Conservation (phyloP, 106 monocot genomes). For the Iris macrosiphon region DNA sequence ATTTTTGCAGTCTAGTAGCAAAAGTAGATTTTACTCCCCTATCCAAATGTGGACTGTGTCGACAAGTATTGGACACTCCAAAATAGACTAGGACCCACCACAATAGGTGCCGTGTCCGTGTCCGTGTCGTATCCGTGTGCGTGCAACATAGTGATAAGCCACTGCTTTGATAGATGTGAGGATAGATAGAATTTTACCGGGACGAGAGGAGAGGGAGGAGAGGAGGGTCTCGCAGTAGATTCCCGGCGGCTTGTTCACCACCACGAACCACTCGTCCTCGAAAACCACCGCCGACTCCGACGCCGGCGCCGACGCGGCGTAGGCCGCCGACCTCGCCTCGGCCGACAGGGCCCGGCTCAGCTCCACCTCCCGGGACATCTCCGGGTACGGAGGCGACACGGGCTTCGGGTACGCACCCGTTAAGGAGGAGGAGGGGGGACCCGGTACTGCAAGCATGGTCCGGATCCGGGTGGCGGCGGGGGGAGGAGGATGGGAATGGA, state of each 20-base stretch:
- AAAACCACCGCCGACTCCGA: slow-evolving; percentile 56
- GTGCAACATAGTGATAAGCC: no score
- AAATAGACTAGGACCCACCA: no score
- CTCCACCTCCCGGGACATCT: slow-evolving; percentile 63
- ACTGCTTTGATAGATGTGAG: no score
- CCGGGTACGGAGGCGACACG: slow-evolving; percentile 78
- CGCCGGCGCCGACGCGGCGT: background rate
- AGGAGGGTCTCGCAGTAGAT: slow-evolving; percentile 89
- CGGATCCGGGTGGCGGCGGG: background rate
- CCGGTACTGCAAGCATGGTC: background rate
- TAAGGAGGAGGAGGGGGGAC: slow-evolving; percentile 1
- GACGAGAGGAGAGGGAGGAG: slow-evolving; percentile 28
- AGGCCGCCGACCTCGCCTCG: slow-evolving; percentile 37
- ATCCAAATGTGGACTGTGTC: no score
- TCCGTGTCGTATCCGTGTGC: no score
- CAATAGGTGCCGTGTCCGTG: no score
- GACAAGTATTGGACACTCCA: no score
- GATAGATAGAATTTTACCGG: slow-evolving; percentile 6
- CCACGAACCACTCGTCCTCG: slow-evolving; percentile 76
- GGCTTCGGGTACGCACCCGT: slow-evolving; percentile 41
- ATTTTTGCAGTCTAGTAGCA: no score
- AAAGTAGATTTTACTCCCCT: no score
- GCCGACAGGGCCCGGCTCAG: slow-evolving; percentile 76
- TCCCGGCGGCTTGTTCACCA: slow-evolving; percentile 82
- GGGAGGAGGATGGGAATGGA: background rate